Conservation (phyloP, 2,329 filamentous ascomycete species). For the Aspergillus sp. region DNA sequence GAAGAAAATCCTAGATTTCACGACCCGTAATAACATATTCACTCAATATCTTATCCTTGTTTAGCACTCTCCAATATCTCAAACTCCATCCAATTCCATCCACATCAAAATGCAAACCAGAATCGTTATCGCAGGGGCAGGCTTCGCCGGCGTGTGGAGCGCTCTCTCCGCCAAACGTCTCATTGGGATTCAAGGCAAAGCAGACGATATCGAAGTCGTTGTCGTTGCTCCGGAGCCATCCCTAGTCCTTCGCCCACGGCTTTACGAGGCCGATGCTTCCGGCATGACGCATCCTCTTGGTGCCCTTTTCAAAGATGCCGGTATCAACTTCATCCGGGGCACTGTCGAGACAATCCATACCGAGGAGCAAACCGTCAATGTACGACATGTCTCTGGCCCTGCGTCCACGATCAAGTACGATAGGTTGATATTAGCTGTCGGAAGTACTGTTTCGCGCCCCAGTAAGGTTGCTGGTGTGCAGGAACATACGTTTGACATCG, state of each 20-base stretch:
- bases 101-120: conserved; percentile 6
- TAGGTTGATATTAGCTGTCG: conserved; percentile 39
- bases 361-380: conserved; percentile 15
- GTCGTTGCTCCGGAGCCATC: conserved; percentile 34
- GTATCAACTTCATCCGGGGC: conserved; percentile 24
- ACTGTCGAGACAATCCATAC: conserved; percentile 10
- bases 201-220: conserved; percentile 25
- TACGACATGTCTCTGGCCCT: conserved; percentile 5
- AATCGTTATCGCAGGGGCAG: conserved; percentile 33
- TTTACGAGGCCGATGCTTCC: conserved; percentile 34
- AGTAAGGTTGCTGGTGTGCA: conserved; percentile 27
- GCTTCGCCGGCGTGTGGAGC: conserved; percentile 40
- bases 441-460: conserved; percentile 34
- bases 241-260: conserved; percentile 35
- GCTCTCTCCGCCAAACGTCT: conserved; percentile 37
- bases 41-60: too few relatives aligned
- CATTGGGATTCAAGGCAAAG: conserved; percentile 21
- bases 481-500: conserved; percentile 37
- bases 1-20: too few relatives aligned
- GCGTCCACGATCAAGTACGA: conserved; percentile 26
- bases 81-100: not conserved
- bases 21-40: too few relatives aligned
- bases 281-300: conserved; percentile 21
- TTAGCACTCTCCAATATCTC: too few relatives aligned
- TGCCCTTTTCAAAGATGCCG: conserved; percentile 27